These are phyloP conservation scores for Trapa incisa DNA, from an alignment of 345 rosid species.

Conservation along the genomic window DNA sequence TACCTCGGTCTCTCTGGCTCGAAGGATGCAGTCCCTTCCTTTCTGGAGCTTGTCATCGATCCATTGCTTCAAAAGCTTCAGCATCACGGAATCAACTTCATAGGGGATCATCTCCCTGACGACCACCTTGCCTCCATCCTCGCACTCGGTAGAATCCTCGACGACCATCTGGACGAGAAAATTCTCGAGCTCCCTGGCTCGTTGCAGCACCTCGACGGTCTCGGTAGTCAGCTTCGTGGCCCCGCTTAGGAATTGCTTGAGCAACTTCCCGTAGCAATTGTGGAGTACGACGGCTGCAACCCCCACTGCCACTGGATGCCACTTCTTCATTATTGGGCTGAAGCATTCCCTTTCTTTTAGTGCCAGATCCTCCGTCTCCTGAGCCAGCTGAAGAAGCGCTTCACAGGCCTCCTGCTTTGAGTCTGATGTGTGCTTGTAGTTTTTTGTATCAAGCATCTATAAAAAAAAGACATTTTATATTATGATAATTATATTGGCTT, in stretches of 20 bases:
- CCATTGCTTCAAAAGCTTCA: constrained; percentile 58
- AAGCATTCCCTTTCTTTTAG: constrained; percentile 32
- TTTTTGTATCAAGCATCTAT: constrained; percentile 10
- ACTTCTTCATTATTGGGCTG: constrained; percentile 32
- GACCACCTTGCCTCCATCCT: constrained; percentile 33
- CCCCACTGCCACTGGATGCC: constrained; percentile 29
- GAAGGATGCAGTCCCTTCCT: constrained; percentile 36
- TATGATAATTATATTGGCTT: too few species aligned
- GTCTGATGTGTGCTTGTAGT: constrained; percentile 19
- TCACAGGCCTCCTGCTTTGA: constrained; percentile 20
- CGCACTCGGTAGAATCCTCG: constrained; percentile 35
- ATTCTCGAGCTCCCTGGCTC: constrained; percentile 40
- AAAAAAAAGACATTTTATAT: too few species aligned
- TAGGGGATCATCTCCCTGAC: constrained; percentile 59
- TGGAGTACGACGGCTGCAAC: constrained; percentile 33
- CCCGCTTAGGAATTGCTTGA: constrained; percentile 26
- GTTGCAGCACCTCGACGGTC: constrained; percentile 24
- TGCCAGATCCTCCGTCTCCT: constrained; percentile 35
- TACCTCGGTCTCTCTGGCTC: constrained; percentile 81
- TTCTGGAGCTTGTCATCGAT: constrained; percentile 46
- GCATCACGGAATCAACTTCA: constrained; percentile 64
- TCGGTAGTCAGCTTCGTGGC: constrained; percentile 14
- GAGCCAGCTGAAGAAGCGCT: constrained; percentile 29
- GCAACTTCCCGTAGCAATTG: constrained; percentile 27
- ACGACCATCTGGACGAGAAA: constrained; percentile 40